phyloP scores from a whole-genome alignment of 495 filamentous ascomycete species.

The Hyaloscypha bicolor region DNA sequence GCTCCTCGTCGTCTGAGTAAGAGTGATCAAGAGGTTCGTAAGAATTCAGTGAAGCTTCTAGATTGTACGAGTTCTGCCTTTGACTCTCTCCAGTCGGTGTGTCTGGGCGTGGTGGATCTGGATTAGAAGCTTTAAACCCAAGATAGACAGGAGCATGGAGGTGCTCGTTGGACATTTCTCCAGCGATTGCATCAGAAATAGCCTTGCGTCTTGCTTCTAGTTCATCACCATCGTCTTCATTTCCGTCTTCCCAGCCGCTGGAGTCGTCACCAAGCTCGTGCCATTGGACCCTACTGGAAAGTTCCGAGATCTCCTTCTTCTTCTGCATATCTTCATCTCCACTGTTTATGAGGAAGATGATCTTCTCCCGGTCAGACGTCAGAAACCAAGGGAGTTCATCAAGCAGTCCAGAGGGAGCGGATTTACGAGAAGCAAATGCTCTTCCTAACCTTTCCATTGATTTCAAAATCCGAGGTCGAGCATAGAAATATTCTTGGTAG shows the following conservation, averaged over 20 bases:
- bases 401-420: not conserved
- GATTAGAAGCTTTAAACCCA: no score
- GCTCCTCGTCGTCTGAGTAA: not conserved
- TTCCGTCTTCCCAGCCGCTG: not conserved
- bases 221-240: not conserved
- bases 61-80: not conserved
- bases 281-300: not conserved
- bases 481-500: not conserved
- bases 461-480: not conserved
- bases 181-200: not conserved
- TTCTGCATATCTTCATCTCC: not conserved
- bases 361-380: not conserved
- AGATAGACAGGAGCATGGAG: not conserved
- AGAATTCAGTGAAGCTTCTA: not conserved
- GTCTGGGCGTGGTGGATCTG: no score
- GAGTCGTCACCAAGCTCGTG: not conserved
- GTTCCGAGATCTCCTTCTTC: not conserved
- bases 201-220: not conserved
- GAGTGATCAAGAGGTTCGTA: not conserved
- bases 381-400: not conserved
- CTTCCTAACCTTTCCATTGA: no score
- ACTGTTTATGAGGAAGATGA: not conserved
- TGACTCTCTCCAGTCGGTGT: no score
- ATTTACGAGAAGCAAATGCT: no score
- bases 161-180: not conserved